Evolutionary conservation across 352 stramenopile genomes (phyloP), one percentile per base, ranked within the genome.

Genomic region (Globisporangium paddicum): DNA sequence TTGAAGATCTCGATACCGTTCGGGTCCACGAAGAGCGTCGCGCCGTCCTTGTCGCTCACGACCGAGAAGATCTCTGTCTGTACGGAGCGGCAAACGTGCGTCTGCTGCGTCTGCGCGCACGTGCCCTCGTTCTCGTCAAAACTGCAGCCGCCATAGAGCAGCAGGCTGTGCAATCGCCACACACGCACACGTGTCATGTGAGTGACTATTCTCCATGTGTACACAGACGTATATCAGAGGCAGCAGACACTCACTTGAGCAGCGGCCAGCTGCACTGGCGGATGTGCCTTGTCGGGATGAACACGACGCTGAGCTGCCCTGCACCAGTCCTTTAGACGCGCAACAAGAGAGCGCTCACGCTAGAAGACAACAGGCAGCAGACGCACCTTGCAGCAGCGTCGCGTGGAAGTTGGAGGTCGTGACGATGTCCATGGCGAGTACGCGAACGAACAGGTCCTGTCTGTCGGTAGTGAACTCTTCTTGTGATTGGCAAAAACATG

Each of bases 341-440:
- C 11, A 7, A 5, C 6, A 41, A 8, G 35, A 41, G 35, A 41
- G 35, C 35, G 11, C 35, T n/a, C n/a, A 41, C 11, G 13, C 35
- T 7, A n/a, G 6, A 41, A n/a, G 11, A 41, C 1, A 11, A n/a
- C 35, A 38, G 8, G 34, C 34, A 38, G 16, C 11, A 38, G 7
- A 13, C 68, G 73, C 48, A 90, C 85, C 82, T 75, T 76, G 72
- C 53, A 95, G 75, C 58, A 95, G 64, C 62, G 85, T 95, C 40
- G 86, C 86, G 67, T 95, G 86, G 68, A 95, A 93, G 70, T 95
- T 95, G 70, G 86, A 93, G 38, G 86, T 95, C 47, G 86, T 93
- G 28, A 95, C 83, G 55, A 94, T 90, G 63, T 94, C 84, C 82
- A 90, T 94, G n/a, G n/a, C n/a, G n/a, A n/a, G n/a, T n/a, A n/a